Evolutionary conservation across 2,329 filamentous ascomycete species (phyloP).

Genomic region (Passalora sequoiae): DNA sequence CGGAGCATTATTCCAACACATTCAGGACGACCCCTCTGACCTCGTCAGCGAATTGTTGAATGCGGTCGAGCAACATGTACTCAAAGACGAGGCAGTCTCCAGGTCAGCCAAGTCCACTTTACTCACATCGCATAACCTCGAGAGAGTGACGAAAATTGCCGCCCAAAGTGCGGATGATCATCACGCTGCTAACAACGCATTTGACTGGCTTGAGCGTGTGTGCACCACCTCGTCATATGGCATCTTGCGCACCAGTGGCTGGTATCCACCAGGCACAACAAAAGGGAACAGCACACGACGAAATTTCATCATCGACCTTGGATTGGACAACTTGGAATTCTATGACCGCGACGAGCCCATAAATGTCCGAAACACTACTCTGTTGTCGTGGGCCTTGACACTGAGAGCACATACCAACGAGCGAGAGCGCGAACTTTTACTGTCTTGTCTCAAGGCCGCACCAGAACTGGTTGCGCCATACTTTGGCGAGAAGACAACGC

Average conservation of each 20-base stretch:
- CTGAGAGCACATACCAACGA: slow-evolving; percentile 78
- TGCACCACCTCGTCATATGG: slow-evolving; percentile 72
- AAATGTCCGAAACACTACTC: slow-evolving; percentile 70
- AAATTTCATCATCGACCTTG: slow-evolving; percentile 51
- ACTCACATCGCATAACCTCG: slow-evolving; percentile 39
- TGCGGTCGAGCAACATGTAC: slow-evolving; percentile 62
- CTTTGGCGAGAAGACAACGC: slow-evolving; percentile 74
- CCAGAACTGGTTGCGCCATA: slow-evolving; percentile 87
- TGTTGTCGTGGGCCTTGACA: slow-evolving; percentile 72
- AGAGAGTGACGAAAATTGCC: slow-evolving; percentile 52
- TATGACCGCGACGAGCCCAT: slow-evolving; percentile 55
- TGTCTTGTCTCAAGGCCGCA: slow-evolving; percentile 71
- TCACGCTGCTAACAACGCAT: slow-evolving; percentile 62
- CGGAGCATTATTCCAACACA: slow-evolving; percentile 65
- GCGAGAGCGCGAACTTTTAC: slow-evolving; percentile 73
- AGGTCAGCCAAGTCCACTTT: slow-evolving; percentile 59
- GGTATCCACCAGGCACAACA: slow-evolving; percentile 64
- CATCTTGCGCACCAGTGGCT: slow-evolving; percentile 70
- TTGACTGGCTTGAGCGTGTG: slow-evolving; percentile 67
- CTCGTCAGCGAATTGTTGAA: slow-evolving; percentile 71
- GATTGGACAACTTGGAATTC: slow-evolving; percentile 64
- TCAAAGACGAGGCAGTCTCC: slow-evolving; percentile 69
- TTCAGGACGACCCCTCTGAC: slow-evolving; percentile 71
- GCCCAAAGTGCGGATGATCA: slow-evolving; percentile 45
- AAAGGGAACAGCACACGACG: slow-evolving; percentile 34